Evolutionary conservation across 441 rosid species (phyloP).

Genomic region (California macrophylla): DNA sequence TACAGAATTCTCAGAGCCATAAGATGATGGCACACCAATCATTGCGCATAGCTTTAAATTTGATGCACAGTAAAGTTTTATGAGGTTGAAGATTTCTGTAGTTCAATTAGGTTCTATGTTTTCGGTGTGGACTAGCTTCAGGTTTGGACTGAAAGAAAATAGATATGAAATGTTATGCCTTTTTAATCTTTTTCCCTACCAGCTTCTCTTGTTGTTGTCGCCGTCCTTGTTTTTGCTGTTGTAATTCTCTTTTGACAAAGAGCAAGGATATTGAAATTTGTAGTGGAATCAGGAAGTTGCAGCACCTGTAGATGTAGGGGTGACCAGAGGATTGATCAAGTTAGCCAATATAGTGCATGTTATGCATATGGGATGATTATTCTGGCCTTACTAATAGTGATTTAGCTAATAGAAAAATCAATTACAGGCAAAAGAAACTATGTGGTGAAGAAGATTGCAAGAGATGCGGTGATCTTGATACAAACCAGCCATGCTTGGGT

Average conservation of each 20-base stretch:
- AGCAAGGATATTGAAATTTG: background rate
- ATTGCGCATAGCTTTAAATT: background rate
- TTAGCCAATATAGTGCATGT: background rate
- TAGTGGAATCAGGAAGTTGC: background rate
- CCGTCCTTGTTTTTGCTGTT: background rate
- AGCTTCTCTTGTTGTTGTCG: too few species aligned
- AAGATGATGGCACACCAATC: background rate
- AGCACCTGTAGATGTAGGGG: background rate
- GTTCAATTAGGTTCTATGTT: background rate
- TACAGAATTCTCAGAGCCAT: background rate
- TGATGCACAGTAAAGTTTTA: background rate
- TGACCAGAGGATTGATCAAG: background rate
- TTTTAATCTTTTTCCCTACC: background rate
- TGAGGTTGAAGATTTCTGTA: background rate
- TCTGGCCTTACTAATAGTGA: background rate
- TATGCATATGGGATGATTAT: background rate
- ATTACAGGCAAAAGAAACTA: slow-evolving; percentile 36
- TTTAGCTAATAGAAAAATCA: background rate
- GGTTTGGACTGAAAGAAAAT: background rate
- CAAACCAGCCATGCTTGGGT: slow-evolving; percentile 37
- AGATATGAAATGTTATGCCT: background rate
- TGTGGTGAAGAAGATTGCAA: slow-evolving; percentile 37
- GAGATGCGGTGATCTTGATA: slow-evolving; percentile 29
- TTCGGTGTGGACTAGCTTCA: background rate
- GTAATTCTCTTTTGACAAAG: background rate